Evolutionary conservation across 2,329 filamentous ascomycete species (phyloP).

Genomic region (Talaromyces albobiverticillius): DNA sequence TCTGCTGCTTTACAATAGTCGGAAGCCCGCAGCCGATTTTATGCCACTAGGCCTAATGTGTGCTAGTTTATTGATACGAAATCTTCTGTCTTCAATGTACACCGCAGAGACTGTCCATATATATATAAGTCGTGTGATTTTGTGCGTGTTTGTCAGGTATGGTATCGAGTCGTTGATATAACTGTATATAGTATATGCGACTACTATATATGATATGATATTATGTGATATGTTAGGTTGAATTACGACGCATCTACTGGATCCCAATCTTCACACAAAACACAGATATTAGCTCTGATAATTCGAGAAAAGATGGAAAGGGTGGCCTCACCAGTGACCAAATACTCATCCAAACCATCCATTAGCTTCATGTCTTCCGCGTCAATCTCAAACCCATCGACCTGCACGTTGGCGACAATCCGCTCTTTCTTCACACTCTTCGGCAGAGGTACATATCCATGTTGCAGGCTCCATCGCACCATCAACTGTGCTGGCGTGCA

Average conservation of each 20-base stretch:
- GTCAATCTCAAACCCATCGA: conserved; percentile 55
- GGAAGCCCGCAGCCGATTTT: no score
- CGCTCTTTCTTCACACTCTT: conserved; percentile 66
- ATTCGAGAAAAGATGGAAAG: not conserved
- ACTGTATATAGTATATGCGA: no score
- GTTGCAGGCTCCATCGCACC: conserved; percentile 74
- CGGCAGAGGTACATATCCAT: conserved; percentile 68
- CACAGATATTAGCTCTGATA: not conserved
- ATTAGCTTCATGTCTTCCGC: conserved; percentile 61
- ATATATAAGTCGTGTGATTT: no score
- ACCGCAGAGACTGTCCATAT: no score
- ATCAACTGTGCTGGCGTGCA: conserved; percentile 72
- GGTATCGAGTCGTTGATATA: no score
- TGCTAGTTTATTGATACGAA: no score
- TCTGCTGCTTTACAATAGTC: no score
- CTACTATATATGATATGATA: not conserved
- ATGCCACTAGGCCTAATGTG: no score
- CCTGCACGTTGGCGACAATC: conserved; percentile 63
- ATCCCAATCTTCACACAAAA: conserved; percentile 20
- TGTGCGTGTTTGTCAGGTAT: not conserved
- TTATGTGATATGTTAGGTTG: not conserved
- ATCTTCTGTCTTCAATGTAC: no score
- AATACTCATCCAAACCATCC: conserved; percentile 66
- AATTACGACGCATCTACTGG: conserved; percentile 20
- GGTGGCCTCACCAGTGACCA: conserved; percentile 64